Percentiles rank a stretch among this genome's conserved stretches.
phyloP scores from a whole-genome alignment of 805 yeast species.

The Ogataea minuta region DNA sequence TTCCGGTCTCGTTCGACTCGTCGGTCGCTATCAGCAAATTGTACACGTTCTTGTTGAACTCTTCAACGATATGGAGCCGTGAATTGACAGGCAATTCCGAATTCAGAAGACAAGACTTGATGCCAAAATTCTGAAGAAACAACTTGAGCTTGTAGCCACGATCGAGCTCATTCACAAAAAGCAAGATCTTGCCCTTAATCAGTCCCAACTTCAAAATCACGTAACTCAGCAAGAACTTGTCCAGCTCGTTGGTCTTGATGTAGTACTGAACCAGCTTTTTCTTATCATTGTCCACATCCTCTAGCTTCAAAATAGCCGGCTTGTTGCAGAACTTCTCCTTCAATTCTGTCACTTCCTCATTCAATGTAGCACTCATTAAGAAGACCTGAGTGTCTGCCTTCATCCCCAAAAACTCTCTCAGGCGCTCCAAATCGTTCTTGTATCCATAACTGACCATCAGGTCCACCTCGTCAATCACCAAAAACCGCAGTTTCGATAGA shows the following conservation, averaged over 20 bases:
- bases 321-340: conserved; percentile 76
- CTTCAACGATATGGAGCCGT: conserved; percentile 91
- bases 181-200: conserved; percentile 85
- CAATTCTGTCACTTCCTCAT: conserved; percentile 76
- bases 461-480: conserved; percentile 95
- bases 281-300: conserved; percentile 54
- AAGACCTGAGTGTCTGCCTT: conserved; percentile 81
- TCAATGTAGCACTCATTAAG: conserved; percentile 94
- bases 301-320: conserved; percentile 80
- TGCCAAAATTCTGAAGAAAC: conserved; percentile 92
- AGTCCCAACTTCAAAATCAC: conserved; percentile 86
- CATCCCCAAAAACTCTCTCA: conserved; percentile 64
- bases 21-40: conserved; percentile 91
- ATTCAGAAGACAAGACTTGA: conserved; percentile 82
- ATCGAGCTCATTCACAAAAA: conserved; percentile 92
- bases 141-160: conserved; percentile 91
- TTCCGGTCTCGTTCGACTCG: conserved; percentile 60
- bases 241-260: conserved; percentile 83
- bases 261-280: conserved; percentile 78
- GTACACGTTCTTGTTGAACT: conserved; percentile 87
- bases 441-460: conserved; percentile 87
- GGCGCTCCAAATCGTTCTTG: conserved; percentile 71
- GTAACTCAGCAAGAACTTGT: conserved; percentile 85
- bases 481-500: conserved; percentile 55
- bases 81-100: conserved; percentile 92